Base-by-base conservation (phyloP, 495 filamentous ascomycete genomes). In the Astrothelium macrocarpum region DNA sequence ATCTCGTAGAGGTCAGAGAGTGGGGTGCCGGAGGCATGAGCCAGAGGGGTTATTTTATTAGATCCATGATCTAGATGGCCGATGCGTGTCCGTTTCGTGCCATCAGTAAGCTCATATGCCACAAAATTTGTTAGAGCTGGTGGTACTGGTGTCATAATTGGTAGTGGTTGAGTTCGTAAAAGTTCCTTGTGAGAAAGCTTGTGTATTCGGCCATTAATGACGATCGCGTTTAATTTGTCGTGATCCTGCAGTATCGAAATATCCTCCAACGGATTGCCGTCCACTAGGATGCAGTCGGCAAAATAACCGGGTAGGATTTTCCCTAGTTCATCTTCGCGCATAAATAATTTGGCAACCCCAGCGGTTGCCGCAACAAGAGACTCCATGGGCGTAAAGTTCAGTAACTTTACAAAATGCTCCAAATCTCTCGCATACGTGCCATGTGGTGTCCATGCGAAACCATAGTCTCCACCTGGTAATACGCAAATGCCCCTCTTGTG, bases 391-490 rank as follows among this genome's bases (percentile, higher is more conserved):
- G 78, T 81, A 68, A 79, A 80, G n/a, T 72, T 77, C 29, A 82
- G 71, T 0, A 78, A 70, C 43, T 81, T 77, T 25, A 80, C 77
- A 60, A 82, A 82, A 61, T 81, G 79, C 25, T 72, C 75, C 23
- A 82, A 73, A 62, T 82, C 79, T 1, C 75, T 71, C 0, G 79
- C 78, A 62, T 81, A 82, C 0, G 78, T 81, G 1, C 80, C 80
- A 39, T 81, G 78, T 1, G 78, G 79, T 25, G 77, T 78, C 80
- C 80, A 81, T 1, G 78, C 77, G 64, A 82, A 82, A 25, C 80
- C 79, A 46, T 82, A 82, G 64, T 82, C 80, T 9, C 80, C 79
- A 49, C 79, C 78, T 0, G 79, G 79, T 1, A 82, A 70, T 7
- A 82, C 75, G 2, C 69, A 66, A 61, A 82, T 81, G 28, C 78